phyloP scores from a whole-genome alignment of 1,284 basidiomycete species.

The Apiotrichum veenhuisii region DNA sequence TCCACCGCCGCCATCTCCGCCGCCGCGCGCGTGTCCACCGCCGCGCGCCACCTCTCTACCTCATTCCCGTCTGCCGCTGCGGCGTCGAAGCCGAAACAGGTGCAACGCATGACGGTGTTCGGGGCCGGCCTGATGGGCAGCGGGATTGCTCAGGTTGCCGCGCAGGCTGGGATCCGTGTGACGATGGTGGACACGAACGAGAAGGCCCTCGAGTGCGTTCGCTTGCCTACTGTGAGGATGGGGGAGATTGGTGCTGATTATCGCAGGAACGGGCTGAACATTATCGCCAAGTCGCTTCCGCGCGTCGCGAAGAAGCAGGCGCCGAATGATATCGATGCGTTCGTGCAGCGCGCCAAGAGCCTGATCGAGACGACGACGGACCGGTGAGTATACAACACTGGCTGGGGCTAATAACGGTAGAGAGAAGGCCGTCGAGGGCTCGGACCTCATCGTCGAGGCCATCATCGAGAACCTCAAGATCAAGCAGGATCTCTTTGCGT shows the following conservation, averaged over 20 bases:
- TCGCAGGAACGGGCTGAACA: conserved; percentile 46
- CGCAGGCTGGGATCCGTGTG: conserved; percentile 51
- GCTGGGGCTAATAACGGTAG: conserved; percentile 21
- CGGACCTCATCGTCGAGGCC: conserved; percentile 58
- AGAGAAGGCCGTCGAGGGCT: conserved; percentile 50
- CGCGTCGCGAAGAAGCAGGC: conserved; percentile 54
- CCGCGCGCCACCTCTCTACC: conserved; percentile 21
- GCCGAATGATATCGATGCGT: conserved; percentile 48
- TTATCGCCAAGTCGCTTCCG: conserved; percentile 55
- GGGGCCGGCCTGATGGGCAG: conserved; percentile 55
- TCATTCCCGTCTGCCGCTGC: background rate
- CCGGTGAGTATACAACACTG: conserved; percentile 25
- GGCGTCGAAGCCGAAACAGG: conserved; percentile 8
- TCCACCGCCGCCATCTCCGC: conserved; percentile 1
- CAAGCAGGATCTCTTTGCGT: conserved; percentile 56
- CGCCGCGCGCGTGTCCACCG: conserved; percentile 14
- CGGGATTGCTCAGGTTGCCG: conserved; percentile 54
- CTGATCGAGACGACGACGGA: conserved; percentile 55
- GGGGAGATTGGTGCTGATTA: conserved; percentile 6
- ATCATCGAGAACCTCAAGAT: conserved; percentile 57
- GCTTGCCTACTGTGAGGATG: conserved; percentile 6
- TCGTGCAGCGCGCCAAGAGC: conserved; percentile 46
- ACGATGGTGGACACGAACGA: conserved; percentile 49
- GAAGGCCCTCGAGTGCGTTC: conserved; percentile 37
- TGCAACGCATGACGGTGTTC: conserved; percentile 50